Evolutionary conservation across 352 stramenopile species (phyloP).

Genomic region (Globisporangium ultimum): DNA sequence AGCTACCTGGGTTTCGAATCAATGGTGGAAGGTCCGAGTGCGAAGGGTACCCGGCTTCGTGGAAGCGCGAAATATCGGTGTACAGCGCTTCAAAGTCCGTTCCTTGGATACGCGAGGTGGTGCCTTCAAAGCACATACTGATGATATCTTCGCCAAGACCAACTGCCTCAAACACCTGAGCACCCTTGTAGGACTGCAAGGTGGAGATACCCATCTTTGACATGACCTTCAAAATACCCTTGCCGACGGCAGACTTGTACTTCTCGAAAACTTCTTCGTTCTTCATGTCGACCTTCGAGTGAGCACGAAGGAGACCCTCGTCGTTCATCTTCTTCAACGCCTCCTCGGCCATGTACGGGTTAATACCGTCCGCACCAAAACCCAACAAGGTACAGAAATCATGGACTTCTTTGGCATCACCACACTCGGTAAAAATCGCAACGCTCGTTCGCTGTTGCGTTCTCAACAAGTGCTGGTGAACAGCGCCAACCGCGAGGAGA

Average conservation of each 20-base stretch:
- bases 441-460: slow-evolving; percentile 89
- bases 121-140: slow-evolving; percentile 83
- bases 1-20: slow-evolving; percentile 94
- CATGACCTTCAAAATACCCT: slow-evolving; percentile 76
- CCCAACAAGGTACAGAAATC: slow-evolving; percentile 93
- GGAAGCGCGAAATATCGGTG: slow-evolving; percentile 91
- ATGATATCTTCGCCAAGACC: slow-evolving; percentile 93
- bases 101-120: slow-evolving; percentile 88
- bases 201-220: slow-evolving; percentile 97
- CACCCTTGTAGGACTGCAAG: slow-evolving; percentile 94
- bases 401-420: slow-evolving; percentile 96
- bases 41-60: slow-evolving; percentile 88
- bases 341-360: slow-evolving; percentile 95
- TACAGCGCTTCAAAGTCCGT: slow-evolving; percentile 95
- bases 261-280: slow-evolving; percentile 65
- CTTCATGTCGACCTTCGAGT: slow-evolving; percentile 47
- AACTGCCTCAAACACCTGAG: slow-evolving; percentile 96
- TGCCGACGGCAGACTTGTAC: slow-evolving; percentile 62
- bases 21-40: slow-evolving; percentile 73
- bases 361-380: slow-evolving; percentile 94
- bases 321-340: slow-evolving; percentile 94
- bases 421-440: slow-evolving; percentile 92
- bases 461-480: slow-evolving; percentile 95
- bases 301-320: slow-evolving; percentile 82
- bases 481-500: slow-evolving; percentile 91